These are phyloP conservation scores for Schizochytrium sp. DNA, from an alignment of 108 stramenopile genomes.

Conservation along the genomic window DNA sequence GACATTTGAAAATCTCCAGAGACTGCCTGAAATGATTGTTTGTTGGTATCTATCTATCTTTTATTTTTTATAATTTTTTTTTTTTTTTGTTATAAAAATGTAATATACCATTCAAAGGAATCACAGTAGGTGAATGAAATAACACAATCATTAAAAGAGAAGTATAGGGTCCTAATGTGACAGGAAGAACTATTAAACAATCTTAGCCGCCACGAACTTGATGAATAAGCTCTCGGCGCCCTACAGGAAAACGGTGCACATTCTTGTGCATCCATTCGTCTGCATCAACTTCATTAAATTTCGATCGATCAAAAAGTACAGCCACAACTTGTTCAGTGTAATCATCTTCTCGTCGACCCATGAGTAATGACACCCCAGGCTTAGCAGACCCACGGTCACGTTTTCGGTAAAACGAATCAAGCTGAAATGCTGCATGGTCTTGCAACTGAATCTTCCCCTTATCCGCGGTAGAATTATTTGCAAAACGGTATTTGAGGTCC, in stretches of 20 bases:
- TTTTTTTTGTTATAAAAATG: not conserved
- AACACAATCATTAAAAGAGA: not conserved
- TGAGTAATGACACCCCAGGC: constrained; percentile 29
- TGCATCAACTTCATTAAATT: constrained; percentile 30
- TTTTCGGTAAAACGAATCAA: constrained; percentile 49
- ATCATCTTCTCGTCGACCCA: constrained; percentile 52
- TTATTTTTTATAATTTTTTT: too few relatives aligned
- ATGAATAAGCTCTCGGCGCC: constrained; percentile 26
- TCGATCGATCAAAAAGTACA: constrained; percentile 7
- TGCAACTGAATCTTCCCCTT: constrained; percentile 35
- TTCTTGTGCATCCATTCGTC: constrained; percentile 47
- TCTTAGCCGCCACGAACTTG: not conserved
- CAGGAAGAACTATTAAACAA: not conserved
- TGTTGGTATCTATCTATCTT: too few relatives aligned
- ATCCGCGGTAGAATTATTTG: not conserved
- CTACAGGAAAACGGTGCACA: constrained; percentile 10
- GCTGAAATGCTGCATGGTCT: constrained; percentile 35
- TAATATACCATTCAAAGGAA: not conserved
- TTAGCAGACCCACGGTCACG: constrained; percentile 40
- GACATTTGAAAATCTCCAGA: not conserved
- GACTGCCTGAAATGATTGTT: too few relatives aligned
- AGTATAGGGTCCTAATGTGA: not conserved
- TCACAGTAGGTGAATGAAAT: too few relatives aligned
- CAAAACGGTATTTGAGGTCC: not conserved
- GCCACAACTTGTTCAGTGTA: constrained; percentile 49